These are phyloP conservation scores for Apiospora saccharicola DNA, from an alignment of 2,329 filamentous ascomycete species.

Conservation along the genomic window DNA sequence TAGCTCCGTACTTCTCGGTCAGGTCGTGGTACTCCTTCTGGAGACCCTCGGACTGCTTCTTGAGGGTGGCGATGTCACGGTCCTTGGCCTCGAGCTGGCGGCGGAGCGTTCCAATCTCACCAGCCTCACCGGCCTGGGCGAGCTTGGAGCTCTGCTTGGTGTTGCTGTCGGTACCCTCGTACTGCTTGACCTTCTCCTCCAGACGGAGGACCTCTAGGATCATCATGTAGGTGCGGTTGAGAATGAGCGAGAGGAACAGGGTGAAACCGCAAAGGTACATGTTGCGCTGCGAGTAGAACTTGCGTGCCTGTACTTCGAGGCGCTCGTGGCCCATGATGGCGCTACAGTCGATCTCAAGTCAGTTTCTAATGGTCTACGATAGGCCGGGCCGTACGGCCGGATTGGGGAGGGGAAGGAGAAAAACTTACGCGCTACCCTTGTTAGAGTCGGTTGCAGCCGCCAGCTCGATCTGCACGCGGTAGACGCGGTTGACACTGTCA, in stretches of 20 bases:
- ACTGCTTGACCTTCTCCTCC: constrained; percentile 87
- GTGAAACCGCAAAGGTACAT: constrained; percentile 99
- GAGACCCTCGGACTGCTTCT: constrained; percentile 90
- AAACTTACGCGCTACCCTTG: constrained; percentile 55
- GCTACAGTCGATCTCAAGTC: constrained; percentile 32
- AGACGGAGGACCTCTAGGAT: constrained; percentile 90
- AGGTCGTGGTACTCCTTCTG: constrained; percentile 86
- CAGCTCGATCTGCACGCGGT: constrained; percentile 93
- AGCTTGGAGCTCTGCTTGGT: constrained; percentile 76
- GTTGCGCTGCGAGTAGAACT: constrained; percentile 99
- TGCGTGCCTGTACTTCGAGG: constrained; percentile 98
- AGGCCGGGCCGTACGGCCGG: constrained; percentile 5
- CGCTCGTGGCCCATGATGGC: constrained; percentile 89
- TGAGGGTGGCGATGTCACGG: constrained; percentile 82
- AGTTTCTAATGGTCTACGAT: background rate
- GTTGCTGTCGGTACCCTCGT: constrained; percentile 70
- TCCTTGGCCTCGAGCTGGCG: constrained; percentile 81
- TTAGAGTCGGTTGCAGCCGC: constrained; percentile 71
- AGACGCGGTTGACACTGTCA: constrained; percentile 94
- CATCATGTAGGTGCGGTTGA: constrained; percentile 99
- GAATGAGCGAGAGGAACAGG: constrained; percentile 96
- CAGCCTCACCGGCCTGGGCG: constrained; percentile 74
- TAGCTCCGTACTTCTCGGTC: constrained; percentile 78
- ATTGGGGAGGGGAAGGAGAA: constrained; percentile 20
- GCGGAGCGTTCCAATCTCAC: constrained; percentile 75